Base-by-base conservation (phyloP, 805 yeast species). In the Wickerhamomyces ciferrii region DNA sequence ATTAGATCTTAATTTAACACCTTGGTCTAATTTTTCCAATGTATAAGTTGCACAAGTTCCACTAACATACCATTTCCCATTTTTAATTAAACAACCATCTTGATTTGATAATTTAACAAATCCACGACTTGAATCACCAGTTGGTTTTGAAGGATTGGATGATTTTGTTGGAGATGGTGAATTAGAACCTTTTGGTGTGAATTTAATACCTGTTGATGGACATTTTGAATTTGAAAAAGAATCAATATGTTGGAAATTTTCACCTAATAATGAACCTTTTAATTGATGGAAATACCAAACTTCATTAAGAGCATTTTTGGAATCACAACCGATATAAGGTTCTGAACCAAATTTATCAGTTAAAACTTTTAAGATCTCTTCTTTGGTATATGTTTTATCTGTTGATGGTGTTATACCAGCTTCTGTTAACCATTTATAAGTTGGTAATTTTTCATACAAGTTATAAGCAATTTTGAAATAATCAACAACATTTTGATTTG, bases 11-110 rank as follows among this genome's bases (percentile, higher is more conserved):
- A 91, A 59, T 47, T 80, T 76, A 56, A 79, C 76, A n/a, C 94
- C 94, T 3, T 50, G 51, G 10, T 38, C 29, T n/a, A 45, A 29
- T n/a, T 51, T 47, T 15, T 41, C 58, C 23, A 86, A 55, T 23
- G 72, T 72, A 66, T 74, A 91, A 5, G 84, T 80, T 5, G 97
- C 98, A 65, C 97, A 92, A 0, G 94, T 79, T 1, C 97, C 97
- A 37, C 68, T 62, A 5, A 75, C 61, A 66, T 84, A 87, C 94
- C 96, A 91, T 53, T 80, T 76, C 4, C 99, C 99, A 58, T 79
- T 86, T 49, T 86, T 79, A 58, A 91, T 92, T 48, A 92, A 68
- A 65, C 96, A 88, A 10, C 96, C 96, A 5, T 64, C 52, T 48
- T 82, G 76, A 38, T 68, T 76, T 18, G 72, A 60, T 14, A 80